Evolutionary conservation across 2,329 filamentous ascomycete species (phyloP).

Genomic region (Colletotrichum sidae): DNA sequence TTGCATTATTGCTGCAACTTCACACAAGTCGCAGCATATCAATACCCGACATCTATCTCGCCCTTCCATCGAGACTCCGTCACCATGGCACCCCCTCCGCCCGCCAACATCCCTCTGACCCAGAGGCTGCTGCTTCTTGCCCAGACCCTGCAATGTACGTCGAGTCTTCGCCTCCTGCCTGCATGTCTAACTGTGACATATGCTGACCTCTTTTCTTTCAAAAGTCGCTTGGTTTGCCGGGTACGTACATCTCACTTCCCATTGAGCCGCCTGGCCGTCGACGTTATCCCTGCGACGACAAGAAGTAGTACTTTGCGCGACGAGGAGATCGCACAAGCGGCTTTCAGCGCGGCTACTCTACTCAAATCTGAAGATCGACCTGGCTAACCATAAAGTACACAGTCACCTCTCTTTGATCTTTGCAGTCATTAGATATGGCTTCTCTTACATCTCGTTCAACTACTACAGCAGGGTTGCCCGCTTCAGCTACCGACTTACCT

Average conservation of each 20-base stretch:
- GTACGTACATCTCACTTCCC: conserved; percentile 63
- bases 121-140: conserved; percentile 83
- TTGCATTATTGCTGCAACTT: neutral
- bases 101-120: conserved; percentile 74
- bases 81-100: conserved; percentile 72
- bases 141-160: conserved; percentile 91
- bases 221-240: conserved; percentile 83
- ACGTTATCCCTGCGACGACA: conserved; percentile 30
- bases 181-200: conserved; percentile 39
- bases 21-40: neutral
- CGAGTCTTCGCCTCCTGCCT: conserved; percentile 38
- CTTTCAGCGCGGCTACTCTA: neutral
- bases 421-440: conserved; percentile 81
- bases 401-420: conserved; percentile 91
- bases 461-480: conserved; percentile 81
- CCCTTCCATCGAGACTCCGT: neutral
- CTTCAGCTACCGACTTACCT: conserved; percentile 90
- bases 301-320: conserved; percentile 2
- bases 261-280: conserved; percentile 26
- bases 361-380: neutral
- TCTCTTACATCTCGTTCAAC: conserved; percentile 93
- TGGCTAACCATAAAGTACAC: conserved; percentile 23
- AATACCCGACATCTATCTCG: neutral
- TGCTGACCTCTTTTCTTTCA: conserved; percentile 49
- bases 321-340: conserved; percentile 6